These are phyloP conservation scores for Psilocybe subaeruginosa DNA, from an alignment of 768 basidiomycete species.

Conservation along the genomic window DNA sequence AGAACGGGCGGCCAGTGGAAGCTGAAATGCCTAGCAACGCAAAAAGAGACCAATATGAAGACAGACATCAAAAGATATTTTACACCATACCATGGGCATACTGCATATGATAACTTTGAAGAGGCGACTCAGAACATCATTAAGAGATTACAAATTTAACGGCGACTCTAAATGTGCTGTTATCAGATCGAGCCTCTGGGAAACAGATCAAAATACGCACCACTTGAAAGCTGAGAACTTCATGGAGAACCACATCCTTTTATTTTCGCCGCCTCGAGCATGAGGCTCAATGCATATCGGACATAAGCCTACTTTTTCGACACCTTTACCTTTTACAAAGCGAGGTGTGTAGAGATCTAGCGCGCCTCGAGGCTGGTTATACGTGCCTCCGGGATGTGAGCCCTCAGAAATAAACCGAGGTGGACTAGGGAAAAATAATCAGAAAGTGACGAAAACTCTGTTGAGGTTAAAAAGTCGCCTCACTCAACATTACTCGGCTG, in stretches of 20 bases:
- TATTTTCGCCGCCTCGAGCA: conserved; percentile 65
- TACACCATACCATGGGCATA: conserved; percentile 66
- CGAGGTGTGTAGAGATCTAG: conserved; percentile 81
- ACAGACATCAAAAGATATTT: conserved; percentile 4
- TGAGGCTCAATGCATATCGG: conserved; percentile 71
- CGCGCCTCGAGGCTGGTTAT: conserved; percentile 61
- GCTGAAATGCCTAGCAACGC: conserved; percentile 65
- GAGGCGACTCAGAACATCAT: not conserved
- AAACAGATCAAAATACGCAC: conserved; percentile 36
- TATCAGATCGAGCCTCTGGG: not conserved
- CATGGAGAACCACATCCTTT: conserved; percentile 73
- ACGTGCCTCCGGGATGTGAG: conserved; percentile 48
- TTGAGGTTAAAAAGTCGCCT: conserved; percentile 14
- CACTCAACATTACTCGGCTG: conserved; percentile 43
- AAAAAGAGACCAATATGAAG: not conserved
- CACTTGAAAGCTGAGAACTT: conserved; percentile 86
- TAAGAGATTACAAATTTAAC: not conserved
- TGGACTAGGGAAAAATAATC: conserved; percentile 27
- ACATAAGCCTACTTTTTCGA: conserved; percentile 74
- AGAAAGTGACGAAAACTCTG: not conserved
- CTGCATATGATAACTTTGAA: conserved; percentile 77
- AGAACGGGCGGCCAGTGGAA: conserved; percentile 69
- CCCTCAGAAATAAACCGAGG: conserved; percentile 37
- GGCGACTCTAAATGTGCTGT: conserved; percentile 21
- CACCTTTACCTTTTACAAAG: conserved; percentile 71